Evolutionary conservation across 495 filamentous ascomycete genomes (phyloP).

Genomic region (Echria macrotheca): DNA sequence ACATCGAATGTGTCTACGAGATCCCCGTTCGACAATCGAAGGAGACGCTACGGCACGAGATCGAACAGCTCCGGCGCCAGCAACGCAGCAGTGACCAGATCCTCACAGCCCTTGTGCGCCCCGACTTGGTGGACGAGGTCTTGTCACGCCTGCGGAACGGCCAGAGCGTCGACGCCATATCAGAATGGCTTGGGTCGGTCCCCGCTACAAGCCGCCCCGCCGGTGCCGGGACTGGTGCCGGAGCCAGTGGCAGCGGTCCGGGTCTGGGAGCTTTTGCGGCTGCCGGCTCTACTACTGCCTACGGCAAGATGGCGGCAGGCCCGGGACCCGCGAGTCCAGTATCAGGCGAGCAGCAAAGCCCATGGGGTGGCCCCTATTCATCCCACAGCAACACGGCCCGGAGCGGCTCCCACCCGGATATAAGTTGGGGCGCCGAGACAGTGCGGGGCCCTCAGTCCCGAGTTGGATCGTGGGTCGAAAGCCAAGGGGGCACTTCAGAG

Average conservation of each 20-base stretch:
- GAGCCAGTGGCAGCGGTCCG: neutral
- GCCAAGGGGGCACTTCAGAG: slow-evolving; percentile 16
- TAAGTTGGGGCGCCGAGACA: slow-evolving; percentile 34
- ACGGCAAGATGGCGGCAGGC: neutral
- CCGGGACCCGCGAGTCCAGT: slow-evolving; percentile 16
- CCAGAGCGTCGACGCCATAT: slow-evolving; percentile 44
- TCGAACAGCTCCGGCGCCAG: slow-evolving; percentile 43
- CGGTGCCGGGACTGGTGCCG: neutral
- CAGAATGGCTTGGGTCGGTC: slow-evolving; percentile 39
- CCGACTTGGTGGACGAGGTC: slow-evolving; percentile 43
- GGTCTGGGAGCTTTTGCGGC: neutral
- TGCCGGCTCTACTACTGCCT: slow-evolving; percentile 10
- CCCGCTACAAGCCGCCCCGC: slow-evolving; percentile 11
- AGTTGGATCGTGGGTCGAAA: slow-evolving; percentile 37
- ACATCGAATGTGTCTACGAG: slow-evolving; percentile 48
- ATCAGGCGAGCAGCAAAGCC: slow-evolving; percentile 30
- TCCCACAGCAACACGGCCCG: slow-evolving; percentile 34
- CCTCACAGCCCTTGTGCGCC: slow-evolving; percentile 38
- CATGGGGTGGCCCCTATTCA: slow-evolving; percentile 36
- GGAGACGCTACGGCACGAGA: slow-evolving; percentile 47
- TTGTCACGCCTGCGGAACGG: slow-evolving; percentile 43
- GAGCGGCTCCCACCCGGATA: slow-evolving; percentile 35
- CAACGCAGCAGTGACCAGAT: slow-evolving; percentile 43
- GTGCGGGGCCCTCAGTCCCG: slow-evolving; percentile 29
- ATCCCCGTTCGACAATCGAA: slow-evolving; percentile 50